These are phyloP conservation scores for Scleroderma bovista DNA, from an alignment of 768 basidiomycete species.

Conservation along the genomic window DNA sequence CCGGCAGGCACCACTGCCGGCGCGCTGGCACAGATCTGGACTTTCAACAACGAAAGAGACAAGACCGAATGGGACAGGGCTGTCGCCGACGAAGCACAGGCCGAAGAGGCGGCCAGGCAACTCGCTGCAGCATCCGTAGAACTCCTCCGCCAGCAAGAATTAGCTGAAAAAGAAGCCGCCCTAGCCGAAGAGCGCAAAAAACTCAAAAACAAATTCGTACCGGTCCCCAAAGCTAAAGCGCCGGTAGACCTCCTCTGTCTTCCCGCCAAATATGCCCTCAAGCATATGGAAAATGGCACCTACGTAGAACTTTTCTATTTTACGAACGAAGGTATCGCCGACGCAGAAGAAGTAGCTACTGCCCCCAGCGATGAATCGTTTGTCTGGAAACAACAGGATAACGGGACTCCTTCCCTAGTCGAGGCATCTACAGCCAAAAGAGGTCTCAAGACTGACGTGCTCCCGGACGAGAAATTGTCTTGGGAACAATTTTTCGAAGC, in stretches of 20 bases:
- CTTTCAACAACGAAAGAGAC: neutral
- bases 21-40: neutral
- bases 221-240: neutral
- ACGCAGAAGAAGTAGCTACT: no score
- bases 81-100: neutral
- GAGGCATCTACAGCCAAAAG: neutral
- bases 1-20: neutral
- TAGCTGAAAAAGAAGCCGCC: neutral
- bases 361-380: neutral
- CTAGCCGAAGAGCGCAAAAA: conserved; percentile 2
- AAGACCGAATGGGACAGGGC: neutral
- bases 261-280: neutral
- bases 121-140: neutral
- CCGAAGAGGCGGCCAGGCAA: neutral
- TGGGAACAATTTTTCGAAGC: conserved; percentile 3
- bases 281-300: neutral
- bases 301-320: neutral
- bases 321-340: conserved; percentile 2
- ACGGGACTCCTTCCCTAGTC: neutral
- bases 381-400: neutral
- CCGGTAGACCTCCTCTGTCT: neutral
- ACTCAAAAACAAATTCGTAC: neutral
- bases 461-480: neutral
- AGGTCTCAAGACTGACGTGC: neutral
- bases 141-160: neutral